Conservation (phyloP, 768 basidiomycete genomes). For the Leccinellum albellum region DNA sequence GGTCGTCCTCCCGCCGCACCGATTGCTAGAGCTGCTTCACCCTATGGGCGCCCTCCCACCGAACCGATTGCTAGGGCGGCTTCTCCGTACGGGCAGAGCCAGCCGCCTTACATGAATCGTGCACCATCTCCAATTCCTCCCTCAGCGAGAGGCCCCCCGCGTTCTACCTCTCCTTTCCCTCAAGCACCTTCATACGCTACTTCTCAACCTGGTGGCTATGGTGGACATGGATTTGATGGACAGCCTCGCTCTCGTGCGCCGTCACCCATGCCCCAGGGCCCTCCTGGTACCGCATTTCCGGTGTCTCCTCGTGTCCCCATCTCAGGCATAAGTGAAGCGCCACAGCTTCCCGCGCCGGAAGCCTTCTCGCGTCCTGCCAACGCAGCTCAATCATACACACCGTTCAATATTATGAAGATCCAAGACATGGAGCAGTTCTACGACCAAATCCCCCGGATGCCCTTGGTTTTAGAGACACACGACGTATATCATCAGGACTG, state of each 20-base stretch:
- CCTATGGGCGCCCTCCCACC: constrained; percentile 33
- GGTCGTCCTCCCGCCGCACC: constrained; percentile 36
- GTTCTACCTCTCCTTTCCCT: constrained; percentile 31
- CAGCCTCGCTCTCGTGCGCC: constrained; percentile 46
- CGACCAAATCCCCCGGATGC: constrained; percentile 67
- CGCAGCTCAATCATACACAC: constrained; percentile 59
- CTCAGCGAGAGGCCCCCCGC: constrained; percentile 15
- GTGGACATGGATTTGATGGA: constrained; percentile 58
- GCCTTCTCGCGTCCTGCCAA: constrained; percentile 74
- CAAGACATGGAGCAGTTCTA: constrained; percentile 76
- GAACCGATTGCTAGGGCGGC: constrained; percentile 40
- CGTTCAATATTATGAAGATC: constrained; percentile 68
- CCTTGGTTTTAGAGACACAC: constrained; percentile 64
- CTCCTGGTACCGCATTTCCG: constrained; percentile 26
- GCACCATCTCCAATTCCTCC: constrained; percentile 30
- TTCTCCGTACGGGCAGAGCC: constrained; percentile 29
- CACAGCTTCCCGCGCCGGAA: constrained; percentile 59
- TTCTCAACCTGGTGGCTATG: constrained; percentile 41
- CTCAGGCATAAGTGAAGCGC: constrained; percentile 22
- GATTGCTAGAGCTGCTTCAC: constrained; percentile 34
- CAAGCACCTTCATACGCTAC: constrained; percentile 28
- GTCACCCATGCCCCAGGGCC: constrained; percentile 49
- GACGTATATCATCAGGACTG: constrained; percentile 79
- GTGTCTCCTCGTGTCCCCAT: constrained; percentile 28
- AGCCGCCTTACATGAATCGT: constrained; percentile 26